Base-by-base conservation (phyloP, 2,329 filamentous ascomycete genomes). In the Monilinia fructicola region DNA sequence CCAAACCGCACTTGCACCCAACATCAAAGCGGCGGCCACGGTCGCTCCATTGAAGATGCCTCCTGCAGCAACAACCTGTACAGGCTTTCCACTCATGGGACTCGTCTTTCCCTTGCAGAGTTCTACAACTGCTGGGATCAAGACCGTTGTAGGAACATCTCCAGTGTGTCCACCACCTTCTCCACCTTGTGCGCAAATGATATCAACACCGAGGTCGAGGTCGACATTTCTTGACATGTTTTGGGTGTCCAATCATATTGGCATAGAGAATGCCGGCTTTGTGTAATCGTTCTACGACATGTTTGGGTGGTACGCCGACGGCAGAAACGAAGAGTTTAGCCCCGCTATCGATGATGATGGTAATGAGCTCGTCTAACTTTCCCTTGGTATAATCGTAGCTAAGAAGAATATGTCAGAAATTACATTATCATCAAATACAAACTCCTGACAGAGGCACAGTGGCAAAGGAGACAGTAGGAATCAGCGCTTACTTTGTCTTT, bases 201-300 rank as follows among this genome's bases (percentile, higher is more conserved):
- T 90, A 80, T 99, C 95, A 74, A 89, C 92, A 72, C 93, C 95
- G 67, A 93, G 86, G 61, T 94, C 92, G 70, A 99, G 85, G n/a
- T n/a, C n/a, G n/a, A 80, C 92, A 96, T 85, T 98, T 99, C 81
- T 92, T 86, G 71, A 97, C 94, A 82, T 99, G 95, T 88, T 99
- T 99, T 77, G 95, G 94, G 85, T 99, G 95, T 73, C 95, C 95
- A 78, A 99, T 93, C 95, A 99, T 99, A 89, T 99, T 99, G 95
- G 98, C 98, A 85, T 96, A 97, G 73, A 96, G 85, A 73, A 99
- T 86, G 73, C 93, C 93, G 76, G 87, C 82, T 77, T 87, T 86
- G 86, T 99, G 95, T 56, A 99, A 88, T 77, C 87, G 90, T 72
- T 98, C 93, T 75, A 99, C 93, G 67, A 97, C 89, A 73, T 85